A percentile compares a stretch with the other conserved stretches of the same genome.
phyloP scores from a whole-genome alignment of 768 basidiomycete genomes.

The Hortiboletus flavorubellus region DNA sequence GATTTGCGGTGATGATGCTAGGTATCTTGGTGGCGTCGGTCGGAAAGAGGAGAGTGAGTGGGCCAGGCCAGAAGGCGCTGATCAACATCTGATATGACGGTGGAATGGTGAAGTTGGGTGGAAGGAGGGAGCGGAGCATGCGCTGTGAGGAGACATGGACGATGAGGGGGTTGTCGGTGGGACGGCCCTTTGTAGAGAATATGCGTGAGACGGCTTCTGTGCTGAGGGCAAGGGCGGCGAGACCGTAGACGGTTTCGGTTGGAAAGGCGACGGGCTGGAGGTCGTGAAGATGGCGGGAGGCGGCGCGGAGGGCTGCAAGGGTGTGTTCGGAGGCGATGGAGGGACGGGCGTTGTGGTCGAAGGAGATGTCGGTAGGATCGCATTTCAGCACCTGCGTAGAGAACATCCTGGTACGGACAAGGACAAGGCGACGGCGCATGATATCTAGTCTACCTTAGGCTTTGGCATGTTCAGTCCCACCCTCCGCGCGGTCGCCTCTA shows the following conservation, averaged over 20 bases:
- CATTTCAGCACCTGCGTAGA: conserved; percentile 51
- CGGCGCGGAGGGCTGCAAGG: conserved; percentile 48
- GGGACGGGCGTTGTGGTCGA: conserved; percentile 46
- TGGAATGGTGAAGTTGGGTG: conserved; percentile 58
- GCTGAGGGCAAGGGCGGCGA: conserved; percentile 83
- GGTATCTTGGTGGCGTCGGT: conserved; percentile 60
- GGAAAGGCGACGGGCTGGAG: conserved; percentile 79
- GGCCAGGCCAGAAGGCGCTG: conserved; percentile 89
- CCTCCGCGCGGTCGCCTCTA: conserved; percentile 79
- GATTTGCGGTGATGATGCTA: conserved; percentile 72
- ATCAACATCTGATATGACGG: conserved; percentile 71
- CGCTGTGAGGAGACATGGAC: conserved; percentile 84
- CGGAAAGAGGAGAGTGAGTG: conserved; percentile 90
- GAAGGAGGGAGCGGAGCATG: conserved; percentile 81
- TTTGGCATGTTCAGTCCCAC: conserved; percentile 85
- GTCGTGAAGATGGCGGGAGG: conserved; percentile 48
- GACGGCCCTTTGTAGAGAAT: conserved; percentile 87
- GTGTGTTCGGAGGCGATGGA: conserved; percentile 50
- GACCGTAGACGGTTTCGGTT: conserved; percentile 97
- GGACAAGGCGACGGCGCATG: conserved; percentile 8
- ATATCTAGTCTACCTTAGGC: conserved; percentile 1
- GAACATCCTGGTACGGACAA: neutral
- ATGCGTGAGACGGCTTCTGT: conserved; percentile 64
- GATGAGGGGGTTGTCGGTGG: conserved; percentile 95
- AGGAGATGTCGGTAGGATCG: conserved; percentile 60